Conservation (phyloP, 106 monocot species). For the Triglochin maritima region DNA sequence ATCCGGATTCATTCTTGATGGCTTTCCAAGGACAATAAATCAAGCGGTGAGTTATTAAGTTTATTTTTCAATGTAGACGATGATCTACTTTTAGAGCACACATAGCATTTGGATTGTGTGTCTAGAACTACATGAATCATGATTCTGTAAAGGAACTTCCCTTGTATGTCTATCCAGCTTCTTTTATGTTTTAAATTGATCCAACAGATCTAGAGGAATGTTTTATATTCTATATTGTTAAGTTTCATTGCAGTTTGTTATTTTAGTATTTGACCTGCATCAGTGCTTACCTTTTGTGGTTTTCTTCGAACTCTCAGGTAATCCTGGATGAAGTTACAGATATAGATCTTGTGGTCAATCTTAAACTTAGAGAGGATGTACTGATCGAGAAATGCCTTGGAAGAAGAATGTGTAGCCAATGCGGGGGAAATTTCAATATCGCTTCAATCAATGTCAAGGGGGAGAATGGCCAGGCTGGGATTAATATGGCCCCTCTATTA, state of each 20-base stretch:
- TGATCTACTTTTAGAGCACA: too few relatives aligned
- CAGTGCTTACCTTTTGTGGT: too few relatives aligned
- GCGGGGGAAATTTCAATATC: conserved; percentile 76
- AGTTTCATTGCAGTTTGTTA: too few relatives aligned
- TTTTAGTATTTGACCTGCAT: too few relatives aligned
- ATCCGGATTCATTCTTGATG: conserved; percentile 96
- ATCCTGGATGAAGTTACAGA: conserved; percentile 64
- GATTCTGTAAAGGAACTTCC: too few relatives aligned
- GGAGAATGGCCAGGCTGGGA: conserved; percentile 55
- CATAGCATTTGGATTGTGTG: too few relatives aligned
- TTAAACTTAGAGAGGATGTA: conserved; percentile 68
- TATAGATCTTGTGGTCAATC: conserved; percentile 62
- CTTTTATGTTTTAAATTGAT: too few relatives aligned
- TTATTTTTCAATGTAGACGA: too few relatives aligned
- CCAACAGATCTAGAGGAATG: too few relatives aligned
- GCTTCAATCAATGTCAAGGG: conserved; percentile 52
- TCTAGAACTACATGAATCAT: too few relatives aligned
- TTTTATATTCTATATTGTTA: too few relatives aligned
- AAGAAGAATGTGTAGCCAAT: conserved; percentile 75
- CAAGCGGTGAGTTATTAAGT: conserved; percentile 64
- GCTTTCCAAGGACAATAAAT: conserved; percentile 85
- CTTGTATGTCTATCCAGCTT: too few relatives aligned
- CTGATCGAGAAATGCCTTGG: conserved; percentile 73
- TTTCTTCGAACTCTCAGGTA: conserved; percentile 25
- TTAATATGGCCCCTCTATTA: conserved; percentile 66